Percentiles rank a stretch among this genome's conserved stretches.
Conservation (phyloP, 225 moss, liverwort and hornwort genomes). For the Sphagnum contortum region DNA sequence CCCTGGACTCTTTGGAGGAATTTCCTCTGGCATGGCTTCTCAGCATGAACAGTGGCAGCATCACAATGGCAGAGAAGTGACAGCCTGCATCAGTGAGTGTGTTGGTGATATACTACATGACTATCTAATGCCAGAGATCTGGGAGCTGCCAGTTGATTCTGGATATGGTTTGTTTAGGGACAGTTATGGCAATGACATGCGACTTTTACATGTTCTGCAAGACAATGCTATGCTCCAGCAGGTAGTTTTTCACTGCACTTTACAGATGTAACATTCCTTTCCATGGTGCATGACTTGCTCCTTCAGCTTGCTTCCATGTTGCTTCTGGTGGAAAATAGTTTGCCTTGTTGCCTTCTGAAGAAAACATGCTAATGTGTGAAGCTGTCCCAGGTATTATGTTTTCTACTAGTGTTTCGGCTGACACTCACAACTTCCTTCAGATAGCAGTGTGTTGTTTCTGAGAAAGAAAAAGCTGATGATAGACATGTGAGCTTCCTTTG, state of each 20-base stretch:
- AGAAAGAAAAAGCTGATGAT: too few relatives aligned
- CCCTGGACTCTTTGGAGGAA: slow-evolving; percentile 36
- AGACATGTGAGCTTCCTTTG: background rate
- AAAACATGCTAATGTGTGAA: too few relatives aligned
- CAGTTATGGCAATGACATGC: slow-evolving; percentile 18
- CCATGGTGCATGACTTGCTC: too few relatives aligned
- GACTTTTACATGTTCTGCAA: slow-evolving; percentile 46
- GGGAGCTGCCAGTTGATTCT: slow-evolving; percentile 69
- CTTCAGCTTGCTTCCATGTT: too few relatives aligned
- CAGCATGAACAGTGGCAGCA: slow-evolving; percentile 42
- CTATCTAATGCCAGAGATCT: slow-evolving; percentile 64
- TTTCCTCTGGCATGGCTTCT: slow-evolving; percentile 12
- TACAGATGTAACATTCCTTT: too few relatives aligned
- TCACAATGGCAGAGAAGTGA: slow-evolving; percentile 24
- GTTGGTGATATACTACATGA: slow-evolving; percentile 74
- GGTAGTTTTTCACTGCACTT: slow-evolving; percentile 22
- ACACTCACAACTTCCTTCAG: too few relatives aligned
- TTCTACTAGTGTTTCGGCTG: too few relatives aligned
- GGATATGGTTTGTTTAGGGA: slow-evolving; percentile 17
- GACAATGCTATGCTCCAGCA: slow-evolving; percentile 86
- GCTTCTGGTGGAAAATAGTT: too few relatives aligned
- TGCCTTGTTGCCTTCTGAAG: too few relatives aligned
- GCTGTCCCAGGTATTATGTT: too few relatives aligned
- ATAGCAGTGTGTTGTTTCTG: too few relatives aligned
- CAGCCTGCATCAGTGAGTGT: slow-evolving; percentile 40